Evolutionary conservation across 768 basidiomycete species (phyloP).

Genomic region (Mycena haematopus): DNA sequence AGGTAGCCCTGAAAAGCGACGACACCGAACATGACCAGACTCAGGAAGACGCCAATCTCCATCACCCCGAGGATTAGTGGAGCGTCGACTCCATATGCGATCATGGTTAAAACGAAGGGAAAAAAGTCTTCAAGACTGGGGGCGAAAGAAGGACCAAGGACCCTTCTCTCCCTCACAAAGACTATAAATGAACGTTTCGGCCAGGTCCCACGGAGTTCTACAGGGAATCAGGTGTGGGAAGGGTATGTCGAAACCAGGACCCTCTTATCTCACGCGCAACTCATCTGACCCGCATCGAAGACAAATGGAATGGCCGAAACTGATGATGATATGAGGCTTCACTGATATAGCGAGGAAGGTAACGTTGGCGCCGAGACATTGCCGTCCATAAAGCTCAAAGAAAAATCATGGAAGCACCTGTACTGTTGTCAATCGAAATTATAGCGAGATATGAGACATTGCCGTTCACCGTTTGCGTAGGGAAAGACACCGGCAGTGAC

Average conservation of each 20-base stretch:
- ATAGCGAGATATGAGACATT: too few relatives aligned
- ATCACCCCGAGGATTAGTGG: constrained; percentile 16
- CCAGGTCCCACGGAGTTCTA: neutral
- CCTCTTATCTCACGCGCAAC: neutral
- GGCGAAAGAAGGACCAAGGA: constrained; percentile 7
- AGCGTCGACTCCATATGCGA: constrained; percentile 21
- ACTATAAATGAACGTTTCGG: constrained; percentile 6
- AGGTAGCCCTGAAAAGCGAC: constrained; percentile 22
- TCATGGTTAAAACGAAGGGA: constrained; percentile 6
- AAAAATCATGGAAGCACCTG: too few relatives aligned
- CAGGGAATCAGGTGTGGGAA: constrained; percentile 8
- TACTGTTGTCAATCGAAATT: neutral
- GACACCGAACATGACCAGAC: constrained; percentile 23
- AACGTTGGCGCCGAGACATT: neutral
- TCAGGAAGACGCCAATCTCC: constrained; percentile 24
- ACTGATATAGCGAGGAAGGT: constrained; percentile 11
- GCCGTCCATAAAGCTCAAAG: too few relatives aligned
- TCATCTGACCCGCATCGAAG: constrained; percentile 3
- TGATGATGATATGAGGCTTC: constrained; percentile 20
- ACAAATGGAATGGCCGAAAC: neutral
- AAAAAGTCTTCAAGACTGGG: constrained; percentile 24
- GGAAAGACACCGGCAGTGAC: too few relatives aligned
- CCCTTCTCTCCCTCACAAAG: neutral
- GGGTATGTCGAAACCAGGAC: too few relatives aligned
- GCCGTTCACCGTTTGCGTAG: too few relatives aligned